Conservation (phyloP, 352 stramenopile species). For the Pythium vanterpoolii region DNA sequence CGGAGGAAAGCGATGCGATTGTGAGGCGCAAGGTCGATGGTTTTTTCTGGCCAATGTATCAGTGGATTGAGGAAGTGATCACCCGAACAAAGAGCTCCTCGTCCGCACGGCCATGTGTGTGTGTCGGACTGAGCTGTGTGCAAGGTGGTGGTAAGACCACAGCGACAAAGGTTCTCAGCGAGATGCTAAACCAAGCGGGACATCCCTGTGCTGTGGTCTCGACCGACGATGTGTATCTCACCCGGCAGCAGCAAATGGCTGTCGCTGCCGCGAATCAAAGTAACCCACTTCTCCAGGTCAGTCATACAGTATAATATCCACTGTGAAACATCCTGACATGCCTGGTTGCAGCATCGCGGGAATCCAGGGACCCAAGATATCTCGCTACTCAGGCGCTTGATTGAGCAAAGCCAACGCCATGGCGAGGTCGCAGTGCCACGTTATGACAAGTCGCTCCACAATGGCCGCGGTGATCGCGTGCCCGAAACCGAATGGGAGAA, state of each 20-base stretch:
- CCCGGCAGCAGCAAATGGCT: constrained; percentile 53
- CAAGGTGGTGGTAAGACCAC: constrained; percentile 87
- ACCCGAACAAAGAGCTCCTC: constrained; percentile 15
- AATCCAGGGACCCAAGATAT: constrained; percentile 84
- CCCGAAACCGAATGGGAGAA: constrained; percentile 49
- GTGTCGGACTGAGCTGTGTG: constrained; percentile 77
- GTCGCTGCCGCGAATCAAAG: constrained; percentile 51
- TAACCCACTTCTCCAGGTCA: constrained; percentile 80
- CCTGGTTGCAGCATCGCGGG: constrained; percentile 53
- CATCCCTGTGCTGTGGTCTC: constrained; percentile 74
- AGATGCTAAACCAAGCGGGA: constrained; percentile 47
- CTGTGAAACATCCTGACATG: no score
- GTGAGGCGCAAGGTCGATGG: constrained; percentile 54
- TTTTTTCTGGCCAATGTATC: constrained; percentile 77
- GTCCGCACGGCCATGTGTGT: constrained; percentile 39
- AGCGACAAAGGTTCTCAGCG: constrained; percentile 61
- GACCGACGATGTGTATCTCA: constrained; percentile 83
- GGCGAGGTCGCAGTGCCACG: constrained; percentile 48
- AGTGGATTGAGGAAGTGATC: constrained; percentile 62
- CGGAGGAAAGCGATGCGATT: constrained; percentile 29
- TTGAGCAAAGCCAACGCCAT: constrained; percentile 53
- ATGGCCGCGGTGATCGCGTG: constrained; percentile 68
- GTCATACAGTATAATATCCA: neutral
- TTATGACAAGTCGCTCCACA: constrained; percentile 80
- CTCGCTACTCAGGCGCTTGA: constrained; percentile 52